These are phyloP conservation scores for Auriscalpium orientale DNA, from an alignment of 768 basidiomycete species.

Conservation along the genomic window DNA sequence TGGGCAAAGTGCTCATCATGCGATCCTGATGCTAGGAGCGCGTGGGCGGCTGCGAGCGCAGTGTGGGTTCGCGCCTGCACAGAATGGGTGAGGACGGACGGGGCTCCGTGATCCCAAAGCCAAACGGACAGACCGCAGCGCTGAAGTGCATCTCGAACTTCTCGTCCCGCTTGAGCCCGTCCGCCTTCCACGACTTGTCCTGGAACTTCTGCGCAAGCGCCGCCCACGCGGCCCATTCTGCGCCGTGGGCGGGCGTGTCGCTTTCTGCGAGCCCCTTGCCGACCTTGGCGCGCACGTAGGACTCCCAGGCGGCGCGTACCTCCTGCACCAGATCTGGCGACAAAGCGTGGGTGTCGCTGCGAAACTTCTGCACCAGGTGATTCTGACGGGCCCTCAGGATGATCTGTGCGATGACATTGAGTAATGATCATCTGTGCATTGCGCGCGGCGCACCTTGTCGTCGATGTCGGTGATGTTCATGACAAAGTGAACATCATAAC, in stretches of 20 bases:
- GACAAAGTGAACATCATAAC: slow-evolving; percentile 95
- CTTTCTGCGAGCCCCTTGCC: slow-evolving; percentile 51
- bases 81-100: neutral
- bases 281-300: slow-evolving; percentile 57
- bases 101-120: slow-evolving; percentile 5
- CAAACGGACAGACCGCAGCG: slow-evolving; percentile 51
- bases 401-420: slow-evolving; percentile 49
- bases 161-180: slow-evolving; percentile 72
- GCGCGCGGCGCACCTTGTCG: slow-evolving; percentile 65
- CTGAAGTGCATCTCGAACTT: slow-evolving; percentile 88
- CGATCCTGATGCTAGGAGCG: slow-evolving; percentile 34
- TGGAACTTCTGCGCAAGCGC: slow-evolving; percentile 36
- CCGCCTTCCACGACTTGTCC: slow-evolving; percentile 58
- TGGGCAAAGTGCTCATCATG: slow-evolving; percentile 38
- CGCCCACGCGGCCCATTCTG: slow-evolving; percentile 48
- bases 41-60: slow-evolving; percentile 47
- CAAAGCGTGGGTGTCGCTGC: slow-evolving; percentile 43
- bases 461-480: slow-evolving; percentile 99
- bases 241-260: slow-evolving; percentile 39
- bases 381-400: slow-evolving; percentile 85
- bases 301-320: slow-evolving; percentile 56
- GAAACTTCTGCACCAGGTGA: slow-evolving; percentile 59
- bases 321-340: slow-evolving; percentile 49
- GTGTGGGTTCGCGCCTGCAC: slow-evolving; percentile 39
- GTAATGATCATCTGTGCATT: neutral